Evolutionary conservation across 2,329 filamentous ascomycete species (phyloP).

Genomic region (Raffaelea albimanens): DNA sequence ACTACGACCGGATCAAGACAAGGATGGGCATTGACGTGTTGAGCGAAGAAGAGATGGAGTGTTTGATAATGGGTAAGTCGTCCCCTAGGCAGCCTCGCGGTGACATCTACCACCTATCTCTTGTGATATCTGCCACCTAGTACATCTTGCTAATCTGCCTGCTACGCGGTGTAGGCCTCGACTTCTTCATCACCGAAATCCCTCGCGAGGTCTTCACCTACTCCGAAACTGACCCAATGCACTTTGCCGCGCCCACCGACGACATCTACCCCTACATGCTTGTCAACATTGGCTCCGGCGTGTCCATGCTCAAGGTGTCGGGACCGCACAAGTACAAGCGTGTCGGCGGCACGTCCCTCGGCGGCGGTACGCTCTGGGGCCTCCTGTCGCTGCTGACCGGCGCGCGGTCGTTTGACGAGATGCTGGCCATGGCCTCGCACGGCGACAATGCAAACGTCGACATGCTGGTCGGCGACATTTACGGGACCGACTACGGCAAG

Average conservation of each 20-base stretch:
- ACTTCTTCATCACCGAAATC: constrained; percentile 98
- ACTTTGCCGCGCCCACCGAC: constrained; percentile 59
- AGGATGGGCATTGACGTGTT: constrained; percentile 79
- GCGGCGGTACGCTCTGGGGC: constrained; percentile 96
- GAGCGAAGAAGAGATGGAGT: constrained; percentile 97
- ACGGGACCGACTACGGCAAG: constrained; percentile 90
- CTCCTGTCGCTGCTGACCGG: constrained; percentile 84
- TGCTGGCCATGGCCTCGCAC: constrained; percentile 82
- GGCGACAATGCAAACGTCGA: constrained; percentile 92
- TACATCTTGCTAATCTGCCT: too few species aligned
- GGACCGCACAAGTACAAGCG: constrained; percentile 79
- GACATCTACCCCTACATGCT: constrained; percentile 90
- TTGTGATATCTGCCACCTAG: too few species aligned
- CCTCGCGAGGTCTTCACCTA: constrained; percentile 96
- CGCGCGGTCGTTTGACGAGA: constrained; percentile 93
- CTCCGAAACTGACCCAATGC: constrained; percentile 81
- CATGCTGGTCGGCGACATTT: constrained; percentile 96
- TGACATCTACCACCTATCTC: too few species aligned
- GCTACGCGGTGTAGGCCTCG: too few species aligned
- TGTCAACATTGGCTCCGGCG: constrained; percentile 95
- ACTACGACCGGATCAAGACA: constrained; percentile 82
- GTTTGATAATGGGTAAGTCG: constrained; percentile 74
- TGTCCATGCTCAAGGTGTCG: constrained; percentile 94
- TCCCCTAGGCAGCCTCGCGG: too few species aligned
- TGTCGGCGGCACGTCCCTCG: constrained; percentile 88